Evolutionary conservation across 2,329 filamentous ascomycete genomes (phyloP).

Genomic region (Ceratocystis albifundus): DNA sequence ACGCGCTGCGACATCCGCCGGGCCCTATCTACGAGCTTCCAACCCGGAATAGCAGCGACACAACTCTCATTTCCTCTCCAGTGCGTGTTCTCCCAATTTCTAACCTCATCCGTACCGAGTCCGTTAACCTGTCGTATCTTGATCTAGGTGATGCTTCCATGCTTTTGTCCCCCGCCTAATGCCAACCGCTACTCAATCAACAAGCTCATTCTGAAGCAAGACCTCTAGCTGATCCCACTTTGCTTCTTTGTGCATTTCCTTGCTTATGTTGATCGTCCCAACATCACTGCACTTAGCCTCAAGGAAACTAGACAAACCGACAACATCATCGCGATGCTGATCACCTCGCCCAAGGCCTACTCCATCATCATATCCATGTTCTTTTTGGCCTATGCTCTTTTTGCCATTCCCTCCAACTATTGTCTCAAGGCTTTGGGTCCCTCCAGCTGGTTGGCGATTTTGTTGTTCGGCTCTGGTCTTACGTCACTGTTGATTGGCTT

Average conservation of each 20-base stretch:
- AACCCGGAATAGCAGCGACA: neutral
- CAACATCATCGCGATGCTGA: slow-evolving; percentile 50
- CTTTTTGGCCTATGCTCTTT: slow-evolving; percentile 47
- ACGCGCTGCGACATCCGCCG: neutral
- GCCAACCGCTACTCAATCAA: slow-evolving; percentile 27
- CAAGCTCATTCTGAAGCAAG: slow-evolving; percentile 45
- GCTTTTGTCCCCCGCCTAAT: neutral
- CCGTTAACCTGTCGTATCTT: neutral
- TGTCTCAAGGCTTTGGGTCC: slow-evolving; percentile 53
- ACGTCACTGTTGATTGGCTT: slow-evolving; percentile 57
- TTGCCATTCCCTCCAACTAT: slow-evolving; percentile 56
- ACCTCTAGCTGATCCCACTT: slow-evolving; percentile 48
- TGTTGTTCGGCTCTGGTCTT: slow-evolving; percentile 56
- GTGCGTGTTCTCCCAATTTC: neutral
- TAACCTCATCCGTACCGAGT: neutral
- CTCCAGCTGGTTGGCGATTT: slow-evolving; percentile 53
- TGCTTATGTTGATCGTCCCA: slow-evolving; percentile 56
- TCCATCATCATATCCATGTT: slow-evolving; percentile 48
- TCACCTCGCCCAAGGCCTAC: slow-evolving; percentile 52
- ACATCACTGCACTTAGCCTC: slow-evolving; percentile 59
- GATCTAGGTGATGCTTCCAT: neutral
- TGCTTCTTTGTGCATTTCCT: slow-evolving; percentile 54
- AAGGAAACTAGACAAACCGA: slow-evolving; percentile 49
- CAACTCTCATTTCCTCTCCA: neutral
- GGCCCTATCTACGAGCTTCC: neutral